Evolutionary conservation across 495 filamentous ascomycete species (phyloP).

Genomic region (Neurospora sp.): DNA sequence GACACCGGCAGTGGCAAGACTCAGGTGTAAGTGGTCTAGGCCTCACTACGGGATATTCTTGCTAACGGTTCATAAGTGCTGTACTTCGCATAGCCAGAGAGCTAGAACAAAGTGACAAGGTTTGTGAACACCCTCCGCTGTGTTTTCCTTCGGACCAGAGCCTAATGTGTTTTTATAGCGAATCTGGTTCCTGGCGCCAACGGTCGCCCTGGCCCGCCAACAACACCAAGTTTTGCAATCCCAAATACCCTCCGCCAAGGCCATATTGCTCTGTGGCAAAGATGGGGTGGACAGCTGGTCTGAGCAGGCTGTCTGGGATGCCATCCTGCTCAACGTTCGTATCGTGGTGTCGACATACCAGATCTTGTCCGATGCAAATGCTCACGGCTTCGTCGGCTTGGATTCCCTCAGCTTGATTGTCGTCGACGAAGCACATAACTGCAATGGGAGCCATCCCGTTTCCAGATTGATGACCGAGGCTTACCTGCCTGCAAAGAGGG

Average conservation of each 20-base stretch:
- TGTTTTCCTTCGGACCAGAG: constrained; percentile 3
- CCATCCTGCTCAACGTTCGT: constrained; percentile 52
- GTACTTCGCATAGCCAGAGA: constrained; percentile 66
- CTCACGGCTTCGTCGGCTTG: constrained; percentile 71
- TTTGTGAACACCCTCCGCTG: constrained; percentile 22
- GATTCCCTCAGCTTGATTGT: constrained; percentile 58
- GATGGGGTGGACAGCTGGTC: constrained; percentile 72
- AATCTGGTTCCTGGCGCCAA: constrained; percentile 81
- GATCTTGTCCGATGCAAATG: constrained; percentile 67
- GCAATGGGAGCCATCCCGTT: constrained; percentile 51
- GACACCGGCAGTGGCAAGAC: constrained; percentile 92
- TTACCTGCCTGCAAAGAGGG: constrained; percentile 43
- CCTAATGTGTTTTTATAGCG: constrained; percentile 38
- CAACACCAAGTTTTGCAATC: constrained; percentile 54
- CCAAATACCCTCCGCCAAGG: constrained; percentile 54
- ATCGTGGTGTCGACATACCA: constrained; percentile 72
- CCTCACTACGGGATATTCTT: constrained; percentile 2
- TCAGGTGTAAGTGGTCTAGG: constrained; percentile 55
- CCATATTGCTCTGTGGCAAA: constrained; percentile 53
- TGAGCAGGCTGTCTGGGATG: constrained; percentile 61
- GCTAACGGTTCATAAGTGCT: constrained; percentile 43
- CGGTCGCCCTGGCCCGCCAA: constrained; percentile 62
- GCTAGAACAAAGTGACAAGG: constrained; percentile 58
- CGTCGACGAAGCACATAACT: constrained; percentile 86
- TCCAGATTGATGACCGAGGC: constrained; percentile 70